A percentile compares a stretch with the other conserved stretches of the same genome.
Conservation (phyloP, 176 grass and related monocot species). For the Oryza longistaminata region DNA sequence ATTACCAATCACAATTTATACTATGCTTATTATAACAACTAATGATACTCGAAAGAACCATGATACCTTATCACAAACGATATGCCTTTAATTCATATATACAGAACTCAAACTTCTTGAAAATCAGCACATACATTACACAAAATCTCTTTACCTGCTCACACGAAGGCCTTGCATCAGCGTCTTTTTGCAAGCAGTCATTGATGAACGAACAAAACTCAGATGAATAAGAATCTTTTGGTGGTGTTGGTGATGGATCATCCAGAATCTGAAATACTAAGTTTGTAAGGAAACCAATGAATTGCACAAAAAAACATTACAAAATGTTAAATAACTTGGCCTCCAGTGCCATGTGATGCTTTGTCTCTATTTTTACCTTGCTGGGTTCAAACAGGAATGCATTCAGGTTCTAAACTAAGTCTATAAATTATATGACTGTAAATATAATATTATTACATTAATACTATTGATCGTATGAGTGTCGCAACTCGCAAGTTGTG, state of each 20-base stretch:
- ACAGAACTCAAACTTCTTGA: constrained; percentile 7
- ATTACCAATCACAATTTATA: constrained; percentile 5
- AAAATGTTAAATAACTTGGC: not conserved
- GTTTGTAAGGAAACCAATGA: constrained; percentile 1
- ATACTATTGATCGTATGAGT: not conserved
- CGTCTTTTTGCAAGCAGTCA: constrained; percentile 88
- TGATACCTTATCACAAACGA: not conserved
- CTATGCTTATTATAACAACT: not conserved
- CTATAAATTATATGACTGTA: too few species aligned
- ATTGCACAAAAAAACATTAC: constrained; percentile 15
- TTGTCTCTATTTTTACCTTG: not conserved
- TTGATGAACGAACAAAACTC: constrained; percentile 94
- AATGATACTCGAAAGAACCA: not conserved
- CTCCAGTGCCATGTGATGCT: not conserved
- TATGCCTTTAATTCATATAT: not conserved
- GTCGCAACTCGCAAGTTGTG: too few species aligned
- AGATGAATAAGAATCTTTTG: constrained; percentile 61
- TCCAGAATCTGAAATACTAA: constrained; percentile 70
- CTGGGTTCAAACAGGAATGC: not conserved
- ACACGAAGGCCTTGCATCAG: constrained; percentile 72
- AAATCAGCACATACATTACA: constrained; percentile 28
- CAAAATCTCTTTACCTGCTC: constrained; percentile 49
- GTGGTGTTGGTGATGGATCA: constrained; percentile 82
- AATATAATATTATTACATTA: not conserved
- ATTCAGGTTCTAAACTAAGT: not conserved